These are phyloP conservation scores for Beauveria scarabaeidicola DNA, from an alignment of 2,329 filamentous ascomycete genomes.

Conservation along the genomic window DNA sequence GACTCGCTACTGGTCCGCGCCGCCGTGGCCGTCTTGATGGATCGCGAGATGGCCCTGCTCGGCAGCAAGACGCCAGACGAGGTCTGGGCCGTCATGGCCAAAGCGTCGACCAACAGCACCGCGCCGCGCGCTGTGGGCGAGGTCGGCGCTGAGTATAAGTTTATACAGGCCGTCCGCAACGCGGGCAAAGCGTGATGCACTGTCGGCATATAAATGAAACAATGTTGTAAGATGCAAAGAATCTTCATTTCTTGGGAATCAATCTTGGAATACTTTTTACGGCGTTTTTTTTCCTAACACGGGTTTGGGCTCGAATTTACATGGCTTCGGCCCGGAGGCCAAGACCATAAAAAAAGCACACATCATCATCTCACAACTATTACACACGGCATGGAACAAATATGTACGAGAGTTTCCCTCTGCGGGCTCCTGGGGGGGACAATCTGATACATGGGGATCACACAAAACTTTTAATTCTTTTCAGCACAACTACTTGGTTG, in stretches of 20 bases:
- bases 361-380: not conserved
- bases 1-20: constrained; percentile 64
- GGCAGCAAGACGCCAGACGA: constrained; percentile 36
- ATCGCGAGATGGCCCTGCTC: constrained; percentile 43
- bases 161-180: constrained; percentile 32
- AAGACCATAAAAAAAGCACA: constrained; percentile 1
- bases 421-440: not conserved
- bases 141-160: constrained; percentile 40
- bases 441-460: not conserved
- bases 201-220: not conserved
- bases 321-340: not conserved
- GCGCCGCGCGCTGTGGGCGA: constrained; percentile 30
- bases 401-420: not conserved
- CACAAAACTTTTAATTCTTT: not conserved
- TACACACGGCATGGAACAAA: not conserved
- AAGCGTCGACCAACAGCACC: constrained; percentile 20
- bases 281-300: not conserved
- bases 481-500: not conserved
- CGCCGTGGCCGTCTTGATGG: constrained; percentile 57
- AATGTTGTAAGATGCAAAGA: not conserved
- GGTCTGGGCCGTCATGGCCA: constrained; percentile 30
- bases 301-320: not conserved
- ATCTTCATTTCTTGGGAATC: constrained; percentile 1
- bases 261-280: constrained; percentile 3
- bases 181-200: constrained; percentile 28